Conservation (phyloP, 768 basidiomycete species). For the Lanmaoa rubissima region DNA sequence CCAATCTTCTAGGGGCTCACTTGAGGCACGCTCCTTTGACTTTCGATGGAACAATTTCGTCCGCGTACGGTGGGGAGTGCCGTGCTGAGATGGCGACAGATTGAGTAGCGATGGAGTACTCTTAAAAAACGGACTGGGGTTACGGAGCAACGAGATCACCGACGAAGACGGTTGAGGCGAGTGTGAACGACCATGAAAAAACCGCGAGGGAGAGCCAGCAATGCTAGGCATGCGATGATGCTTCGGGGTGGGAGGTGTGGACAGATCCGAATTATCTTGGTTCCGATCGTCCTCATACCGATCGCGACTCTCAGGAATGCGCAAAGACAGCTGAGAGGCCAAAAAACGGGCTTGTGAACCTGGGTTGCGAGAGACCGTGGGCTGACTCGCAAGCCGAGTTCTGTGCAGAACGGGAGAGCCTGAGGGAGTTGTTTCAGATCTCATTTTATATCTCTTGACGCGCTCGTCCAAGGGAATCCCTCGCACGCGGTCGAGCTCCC, state of each 20-base stretch:
- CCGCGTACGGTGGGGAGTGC: slow-evolving; percentile 29
- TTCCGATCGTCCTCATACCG: slow-evolving; percentile 31
- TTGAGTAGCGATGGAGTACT: slow-evolving; percentile 33
- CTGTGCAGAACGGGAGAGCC: slow-evolving; percentile 28
- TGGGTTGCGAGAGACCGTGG: slow-evolving; percentile 24
- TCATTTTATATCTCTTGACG: slow-evolving; percentile 33
- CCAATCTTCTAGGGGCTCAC: slow-evolving; percentile 34
- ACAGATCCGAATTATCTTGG: slow-evolving; percentile 34
- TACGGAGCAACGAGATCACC: slow-evolving; percentile 33
- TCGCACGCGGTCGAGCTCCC: slow-evolving; percentile 44
- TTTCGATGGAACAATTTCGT: slow-evolving; percentile 35
- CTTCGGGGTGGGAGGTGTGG: slow-evolving; percentile 33
- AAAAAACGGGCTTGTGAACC: slow-evolving; percentile 32
- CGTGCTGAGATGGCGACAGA: slow-evolving; percentile 32
- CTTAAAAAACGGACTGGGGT: slow-evolving; percentile 36
- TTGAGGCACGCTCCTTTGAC: slow-evolving; percentile 35
- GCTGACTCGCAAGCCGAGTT: slow-evolving; percentile 29
- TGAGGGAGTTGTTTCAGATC: slow-evolving; percentile 30
- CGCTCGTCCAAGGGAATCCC: slow-evolving; percentile 44
- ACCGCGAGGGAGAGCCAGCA: slow-evolving; percentile 31
- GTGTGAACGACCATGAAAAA: slow-evolving; percentile 31
- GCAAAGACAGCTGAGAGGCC: slow-evolving; percentile 34
- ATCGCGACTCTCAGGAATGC: slow-evolving; percentile 33
- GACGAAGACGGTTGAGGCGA: slow-evolving; percentile 36
- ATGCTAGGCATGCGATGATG: slow-evolving; percentile 31